Conservation (phyloP, 176 grass and related monocot genomes). For the Musa itinerans region DNA sequence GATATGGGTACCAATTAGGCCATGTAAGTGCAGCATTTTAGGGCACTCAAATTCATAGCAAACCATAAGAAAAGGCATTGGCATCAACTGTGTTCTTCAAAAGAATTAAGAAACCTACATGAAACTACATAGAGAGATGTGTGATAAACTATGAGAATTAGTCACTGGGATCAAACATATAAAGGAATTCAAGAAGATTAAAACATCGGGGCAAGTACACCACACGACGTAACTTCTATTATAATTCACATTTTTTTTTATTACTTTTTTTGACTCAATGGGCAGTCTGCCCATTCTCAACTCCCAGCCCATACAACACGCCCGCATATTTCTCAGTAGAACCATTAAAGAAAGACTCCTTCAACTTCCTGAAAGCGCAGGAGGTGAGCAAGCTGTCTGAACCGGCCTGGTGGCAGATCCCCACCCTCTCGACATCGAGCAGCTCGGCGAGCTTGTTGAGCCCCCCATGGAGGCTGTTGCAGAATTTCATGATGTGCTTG, state of each 20-base stretch:
- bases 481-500: slow-evolving; percentile 98
- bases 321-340: slow-evolving; percentile 88
- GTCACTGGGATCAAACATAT: neutral
- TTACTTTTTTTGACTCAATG: slow-evolving; percentile 35
- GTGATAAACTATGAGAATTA: neutral
- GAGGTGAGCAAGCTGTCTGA: slow-evolving; percentile 85
- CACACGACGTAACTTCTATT: neutral
- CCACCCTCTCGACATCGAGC: slow-evolving; percentile 89
- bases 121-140: neutral
- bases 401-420: slow-evolving; percentile 85
- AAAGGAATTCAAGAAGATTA: neutral
- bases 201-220: neutral
- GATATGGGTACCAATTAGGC: neutral
- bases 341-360: slow-evolving; percentile 64
- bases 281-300: slow-evolving; percentile 70
- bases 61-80: neutral
- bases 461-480: slow-evolving; percentile 94
- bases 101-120: neutral
- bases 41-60: neutral
- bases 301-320: slow-evolving; percentile 79
- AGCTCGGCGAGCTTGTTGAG: slow-evolving; percentile 87
- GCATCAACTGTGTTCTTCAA: neutral
- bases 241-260: slow-evolving; percentile 8
- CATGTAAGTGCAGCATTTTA: neutral
- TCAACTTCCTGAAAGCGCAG: slow-evolving; percentile 80